phyloP scores from a whole-genome alignment of 2,329 filamentous ascomycete species.

The Cryoendolithus antarcticus region DNA sequence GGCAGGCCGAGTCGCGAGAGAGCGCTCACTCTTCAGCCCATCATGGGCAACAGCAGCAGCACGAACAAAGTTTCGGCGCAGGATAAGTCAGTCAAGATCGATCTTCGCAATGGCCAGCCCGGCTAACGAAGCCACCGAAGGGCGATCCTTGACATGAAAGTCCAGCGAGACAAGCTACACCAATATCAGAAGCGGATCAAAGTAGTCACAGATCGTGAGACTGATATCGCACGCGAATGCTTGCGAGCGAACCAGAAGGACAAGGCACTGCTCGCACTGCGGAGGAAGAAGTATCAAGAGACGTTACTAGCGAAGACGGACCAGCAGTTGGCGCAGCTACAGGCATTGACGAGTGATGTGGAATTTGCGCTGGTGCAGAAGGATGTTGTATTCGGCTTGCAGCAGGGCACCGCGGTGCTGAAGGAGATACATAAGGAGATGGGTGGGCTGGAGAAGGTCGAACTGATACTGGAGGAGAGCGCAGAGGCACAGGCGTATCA shows the following conservation, averaged over 20 bases:
- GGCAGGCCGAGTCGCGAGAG: not conserved
- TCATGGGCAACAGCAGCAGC: slow-evolving; percentile 53
- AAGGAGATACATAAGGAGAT: slow-evolving; percentile 90
- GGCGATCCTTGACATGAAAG: slow-evolving; percentile 95
- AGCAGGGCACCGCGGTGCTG: slow-evolving; percentile 81
- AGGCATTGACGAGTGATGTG: slow-evolving; percentile 75
- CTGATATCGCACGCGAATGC: slow-evolving; percentile 71
- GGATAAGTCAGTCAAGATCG: slow-evolving; percentile 54
- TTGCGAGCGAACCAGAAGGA: slow-evolving; percentile 67
- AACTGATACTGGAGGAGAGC: slow-evolving; percentile 87
- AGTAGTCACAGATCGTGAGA: slow-evolving; percentile 75
- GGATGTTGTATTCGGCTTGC: slow-evolving; percentile 82
- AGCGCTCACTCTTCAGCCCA: not conserved
- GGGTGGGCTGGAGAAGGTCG: slow-evolving; percentile 85
- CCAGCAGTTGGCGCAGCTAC: slow-evolving; percentile 82
- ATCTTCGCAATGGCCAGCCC: slow-evolving; percentile 4
- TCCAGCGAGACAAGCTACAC: slow-evolving; percentile 90
- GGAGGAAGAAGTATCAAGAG: slow-evolving; percentile 95
- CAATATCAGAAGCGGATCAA: slow-evolving; percentile 90
- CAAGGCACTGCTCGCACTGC: slow-evolving; percentile 73
- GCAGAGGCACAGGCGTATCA: slow-evolving; percentile 88
- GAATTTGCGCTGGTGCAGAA: slow-evolving; percentile 97
- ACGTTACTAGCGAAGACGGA: slow-evolving; percentile 80
- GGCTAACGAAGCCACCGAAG: slow-evolving; percentile 34
- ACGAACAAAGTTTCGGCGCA: slow-evolving; percentile 60